Base-by-base conservation (phyloP, 768 basidiomycete species). In the Boletus rex-veris region DNA sequence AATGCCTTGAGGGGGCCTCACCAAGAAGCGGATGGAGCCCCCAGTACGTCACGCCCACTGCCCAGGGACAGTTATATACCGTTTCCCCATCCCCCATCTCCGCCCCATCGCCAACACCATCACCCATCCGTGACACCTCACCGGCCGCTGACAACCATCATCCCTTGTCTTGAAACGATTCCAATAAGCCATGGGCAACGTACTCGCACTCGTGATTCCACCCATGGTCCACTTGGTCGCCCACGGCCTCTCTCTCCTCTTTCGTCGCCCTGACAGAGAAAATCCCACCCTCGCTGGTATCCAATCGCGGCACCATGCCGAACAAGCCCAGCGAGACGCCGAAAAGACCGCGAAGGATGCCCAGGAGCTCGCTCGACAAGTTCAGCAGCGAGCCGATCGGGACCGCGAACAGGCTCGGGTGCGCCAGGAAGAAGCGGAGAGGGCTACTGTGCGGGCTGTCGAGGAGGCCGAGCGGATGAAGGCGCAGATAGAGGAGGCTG, bases 251-350 rank as follows among this genome's bases (percentile, higher is more conserved):
- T 38, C 37, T 18, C n/a, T 14, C 30, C 45, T 44, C 11, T 41
- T 49, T 5, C 51, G 21, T 40, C 48, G 19, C 33, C 63, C 63
- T 1, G 16, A 47, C 28, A 36, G 15, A 18, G 18, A 15, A 35
- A 65, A 62, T 30, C 64, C 58, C 2, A 51, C 60, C 4, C 24
- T 65, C 8, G 33, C 30, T 3, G 48, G 26, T 0, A 57, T 64
- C 4, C 44, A 48, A 12, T 45, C 44, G 4, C 64, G 43, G 5
- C 38, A 54, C 1, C 10, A 16, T 2, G 58, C 53, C 6, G 57
- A 61, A 31, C 26, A 40, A 18, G 58, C 57, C 1, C 48, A 33
- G 35, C 21, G 12, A 26, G 26, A 35, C 2, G 59, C 57, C 0
- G 57, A 58, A 19, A 10, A 45, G 9, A n/a, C 45, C 1, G 64